Percentiles rank a stretch among this genome's conserved stretches.
Conservation (phyloP, 331 rosid genomes). For the Arachis monticola region DNA sequence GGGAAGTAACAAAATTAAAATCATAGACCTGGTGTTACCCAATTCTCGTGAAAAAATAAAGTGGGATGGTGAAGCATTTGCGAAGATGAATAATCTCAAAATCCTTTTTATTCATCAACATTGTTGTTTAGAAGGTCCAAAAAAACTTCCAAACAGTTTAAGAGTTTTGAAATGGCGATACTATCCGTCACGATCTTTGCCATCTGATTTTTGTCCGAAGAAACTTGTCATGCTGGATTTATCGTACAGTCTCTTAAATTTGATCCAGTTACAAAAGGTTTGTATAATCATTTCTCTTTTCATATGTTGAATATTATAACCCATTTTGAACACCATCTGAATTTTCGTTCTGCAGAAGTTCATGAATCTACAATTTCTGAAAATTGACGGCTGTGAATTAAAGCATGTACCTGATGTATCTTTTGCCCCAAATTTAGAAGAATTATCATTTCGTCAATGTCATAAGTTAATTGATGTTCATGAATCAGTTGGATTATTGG, state of each 20-base stretch:
- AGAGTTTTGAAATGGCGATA: not conserved
- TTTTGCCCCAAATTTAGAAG: conserved; percentile 9
- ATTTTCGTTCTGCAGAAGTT: not conserved
- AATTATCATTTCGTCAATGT: not conserved
- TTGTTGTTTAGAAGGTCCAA: not conserved
- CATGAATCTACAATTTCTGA: not conserved
- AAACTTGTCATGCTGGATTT: not conserved
- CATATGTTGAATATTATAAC: not conserved
- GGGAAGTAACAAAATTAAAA: not conserved
- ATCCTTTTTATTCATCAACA: not conserved
- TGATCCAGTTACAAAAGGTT: not conserved
- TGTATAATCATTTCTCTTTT: not conserved
- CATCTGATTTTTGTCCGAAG: not conserved
- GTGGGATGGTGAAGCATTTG: conserved; percentile 3
- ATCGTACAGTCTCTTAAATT: not conserved
- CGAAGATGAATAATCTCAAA: conserved; percentile 16
- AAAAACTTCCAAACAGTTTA: not conserved
- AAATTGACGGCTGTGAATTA: not conserved
- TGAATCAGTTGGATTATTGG: not conserved
- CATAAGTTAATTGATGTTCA: not conserved
- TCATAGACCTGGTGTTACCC: not conserved
- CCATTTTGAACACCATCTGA: not conserved
- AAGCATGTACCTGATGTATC: conserved; percentile 19
- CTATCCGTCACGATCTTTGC: not conserved
- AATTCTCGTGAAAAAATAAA: not conserved